Evolutionary conservation across 805 yeast species (phyloP).

Genomic region (Suhomyces pyralidae): DNA sequence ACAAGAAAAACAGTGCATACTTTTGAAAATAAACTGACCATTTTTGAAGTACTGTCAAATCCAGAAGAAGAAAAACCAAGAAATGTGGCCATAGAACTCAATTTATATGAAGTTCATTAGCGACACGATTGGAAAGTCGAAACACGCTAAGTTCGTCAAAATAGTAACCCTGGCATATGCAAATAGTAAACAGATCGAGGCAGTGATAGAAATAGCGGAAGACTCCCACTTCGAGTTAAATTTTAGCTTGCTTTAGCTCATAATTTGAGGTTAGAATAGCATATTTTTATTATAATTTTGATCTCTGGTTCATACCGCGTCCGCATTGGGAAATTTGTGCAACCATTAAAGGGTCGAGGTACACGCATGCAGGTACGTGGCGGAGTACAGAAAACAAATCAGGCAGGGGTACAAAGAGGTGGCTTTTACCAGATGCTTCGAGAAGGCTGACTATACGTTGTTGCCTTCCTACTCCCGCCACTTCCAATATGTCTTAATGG

Average conservation of each 20-base stretch:
- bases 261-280: neutral
- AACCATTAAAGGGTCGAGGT: neutral
- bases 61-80: neutral
- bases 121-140: neutral
- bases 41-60: slow-evolving; percentile 1
- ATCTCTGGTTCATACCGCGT: slow-evolving; percentile 1
- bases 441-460: neutral
- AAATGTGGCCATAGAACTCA: neutral
- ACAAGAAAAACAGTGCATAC: neutral
- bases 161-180: slow-evolving; percentile 3
- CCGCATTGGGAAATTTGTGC: slow-evolving; percentile 1
- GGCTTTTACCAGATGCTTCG: neutral
- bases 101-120: neutral
- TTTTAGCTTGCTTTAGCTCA: slow-evolving; percentile 1
- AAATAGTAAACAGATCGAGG: slow-evolving; percentile 4
- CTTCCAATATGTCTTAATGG: neutral
- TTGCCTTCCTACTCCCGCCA: neutral
- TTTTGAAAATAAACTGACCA: slow-evolving; percentile 4
- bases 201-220: neutral
- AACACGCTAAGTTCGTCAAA: slow-evolving; percentile 4
- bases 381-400: neutral
- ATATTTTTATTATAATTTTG: neutral
- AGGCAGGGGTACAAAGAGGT: neutral
- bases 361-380: slow-evolving; percentile 3
- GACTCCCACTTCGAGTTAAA: neutral